Percentiles rank a stretch among this genome's conserved stretches.
phyloP scores from a whole-genome alignment of 2,329 filamentous ascomycete species.

The Talaromyces pinophilus region DNA sequence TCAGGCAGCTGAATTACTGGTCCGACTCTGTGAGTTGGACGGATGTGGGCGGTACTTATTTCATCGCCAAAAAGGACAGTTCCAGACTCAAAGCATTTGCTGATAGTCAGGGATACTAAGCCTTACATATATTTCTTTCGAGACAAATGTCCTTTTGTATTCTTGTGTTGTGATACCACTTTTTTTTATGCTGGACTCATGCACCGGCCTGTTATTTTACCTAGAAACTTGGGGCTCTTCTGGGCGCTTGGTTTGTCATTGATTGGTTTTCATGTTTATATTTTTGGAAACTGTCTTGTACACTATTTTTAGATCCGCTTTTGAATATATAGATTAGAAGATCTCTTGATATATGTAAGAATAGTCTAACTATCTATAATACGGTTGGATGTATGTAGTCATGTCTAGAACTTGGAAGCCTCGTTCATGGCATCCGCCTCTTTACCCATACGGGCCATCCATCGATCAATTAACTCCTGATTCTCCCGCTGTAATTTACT shows the following conservation, averaged over 20 bases:
- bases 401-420: conserved; percentile 47
- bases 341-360: background rate
- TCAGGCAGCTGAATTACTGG: conserved; percentile 71
- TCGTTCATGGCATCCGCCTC: conserved; percentile 88
- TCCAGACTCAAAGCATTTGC: conserved; percentile 54
- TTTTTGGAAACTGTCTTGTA: conserved; percentile 7
- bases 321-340: background rate
- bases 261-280: background rate
- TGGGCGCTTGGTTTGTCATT: background rate
- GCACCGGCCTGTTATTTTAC: conserved; percentile 6
- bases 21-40: conserved; percentile 84
- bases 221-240: background rate
- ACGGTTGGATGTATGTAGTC: conserved; percentile 28
- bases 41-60: conserved; percentile 79
- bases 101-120: conserved; percentile 30
- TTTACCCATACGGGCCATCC: conserved; percentile 83
- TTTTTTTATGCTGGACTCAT: conserved; percentile 21
- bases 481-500: conserved; percentile 79
- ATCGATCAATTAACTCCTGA: conserved; percentile 82
- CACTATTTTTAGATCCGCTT: conserved; percentile 3
- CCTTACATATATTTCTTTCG: background rate
- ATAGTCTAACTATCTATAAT: background rate
- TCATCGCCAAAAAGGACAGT: conserved; percentile 77
- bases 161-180: conserved; percentile 26
- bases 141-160: conserved; percentile 9